These are phyloP conservation scores for Plasmopara viticola DNA, from an alignment of 352 stramenopile species.

Conservation along the genomic window DNA sequence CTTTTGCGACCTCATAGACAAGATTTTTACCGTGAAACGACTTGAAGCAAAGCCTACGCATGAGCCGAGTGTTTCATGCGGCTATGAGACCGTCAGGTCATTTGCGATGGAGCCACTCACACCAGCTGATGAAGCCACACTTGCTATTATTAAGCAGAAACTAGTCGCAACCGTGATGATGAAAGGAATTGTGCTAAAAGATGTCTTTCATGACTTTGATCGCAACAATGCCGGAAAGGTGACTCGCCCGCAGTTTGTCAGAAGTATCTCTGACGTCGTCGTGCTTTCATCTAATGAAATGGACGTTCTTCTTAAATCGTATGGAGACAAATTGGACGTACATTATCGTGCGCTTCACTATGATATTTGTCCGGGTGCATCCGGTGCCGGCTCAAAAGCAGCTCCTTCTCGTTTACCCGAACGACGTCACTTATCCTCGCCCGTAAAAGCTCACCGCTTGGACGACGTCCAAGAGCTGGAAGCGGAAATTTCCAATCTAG, in stretches of 20 bases:
- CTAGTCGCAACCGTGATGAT: constrained; percentile 55
- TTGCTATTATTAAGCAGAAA: constrained; percentile 46
- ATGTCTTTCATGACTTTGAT: constrained; percentile 85
- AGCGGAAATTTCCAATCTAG: constrained; percentile 46
- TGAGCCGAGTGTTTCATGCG: constrained; percentile 25
- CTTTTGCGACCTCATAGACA: constrained; percentile 84
- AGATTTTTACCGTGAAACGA: constrained; percentile 73
- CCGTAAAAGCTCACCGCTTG: constrained; percentile 11
- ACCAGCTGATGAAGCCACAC: constrained; percentile 25
- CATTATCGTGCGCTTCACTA: constrained; percentile 72
- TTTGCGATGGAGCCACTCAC: constrained; percentile 28
- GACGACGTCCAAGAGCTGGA: constrained; percentile 50
- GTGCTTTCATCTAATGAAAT: constrained; percentile 46
- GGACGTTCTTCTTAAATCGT: constrained; percentile 56
- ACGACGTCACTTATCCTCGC: constrained; percentile 39
- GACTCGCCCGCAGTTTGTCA: constrained; percentile 70
- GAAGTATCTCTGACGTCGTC: constrained; percentile 63
- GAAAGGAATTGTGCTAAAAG: constrained; percentile 82
- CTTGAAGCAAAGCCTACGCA: constrained; percentile 49
- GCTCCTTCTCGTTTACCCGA: constrained; percentile 43
- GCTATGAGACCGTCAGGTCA: constrained; percentile 27
- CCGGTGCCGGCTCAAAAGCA: constrained; percentile 18
- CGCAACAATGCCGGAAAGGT: constrained; percentile 79
- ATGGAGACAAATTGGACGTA: constrained; percentile 67
- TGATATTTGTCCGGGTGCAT: constrained; percentile 50